A percentile compares a stretch with the other conserved stretches of the same genome.
Conservation (phyloP, 768 basidiomycete genomes). For the Pisolithus marmoratus region DNA sequence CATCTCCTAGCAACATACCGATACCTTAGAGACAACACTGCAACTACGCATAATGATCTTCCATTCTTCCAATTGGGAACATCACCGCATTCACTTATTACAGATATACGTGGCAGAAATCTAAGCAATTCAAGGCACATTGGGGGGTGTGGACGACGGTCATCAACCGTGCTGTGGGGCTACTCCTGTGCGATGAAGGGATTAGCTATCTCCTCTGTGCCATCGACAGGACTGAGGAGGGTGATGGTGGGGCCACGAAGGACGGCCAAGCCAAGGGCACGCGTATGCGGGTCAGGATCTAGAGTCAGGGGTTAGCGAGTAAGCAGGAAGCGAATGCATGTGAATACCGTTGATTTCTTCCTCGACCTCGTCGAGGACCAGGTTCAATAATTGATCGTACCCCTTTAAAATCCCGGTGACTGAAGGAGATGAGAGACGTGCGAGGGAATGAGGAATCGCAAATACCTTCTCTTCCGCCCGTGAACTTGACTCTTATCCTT, state of each 20-base stretch:
- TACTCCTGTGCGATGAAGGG: constrained; percentile 74
- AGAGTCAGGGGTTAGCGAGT: constrained; percentile 11
- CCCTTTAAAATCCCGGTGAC: constrained; percentile 93
- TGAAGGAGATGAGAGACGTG: constrained; percentile 27
- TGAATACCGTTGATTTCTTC: constrained; percentile 68
- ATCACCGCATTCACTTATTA: constrained; percentile 16
- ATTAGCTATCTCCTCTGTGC: constrained; percentile 90
- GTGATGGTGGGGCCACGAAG: constrained; percentile 93
- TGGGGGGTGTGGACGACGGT: too few relatives aligned
- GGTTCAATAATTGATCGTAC: constrained; percentile 92
- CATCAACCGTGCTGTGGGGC: background rate
- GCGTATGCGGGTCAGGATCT: constrained; percentile 62
- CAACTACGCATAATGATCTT: constrained; percentile 10
- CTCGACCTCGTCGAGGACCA: constrained; percentile 93
- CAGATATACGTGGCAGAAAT: constrained; percentile 6
- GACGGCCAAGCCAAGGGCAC: constrained; percentile 78
- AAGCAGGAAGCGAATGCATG: constrained; percentile 7
- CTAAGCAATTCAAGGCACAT: too few relatives aligned
- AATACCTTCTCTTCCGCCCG: constrained; percentile 92
- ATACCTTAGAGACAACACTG: constrained; percentile 2
- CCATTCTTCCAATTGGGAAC: constrained; percentile 7
- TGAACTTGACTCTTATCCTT: constrained; percentile 92
- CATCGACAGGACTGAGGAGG: constrained; percentile 90
- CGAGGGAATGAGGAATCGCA: background rate
- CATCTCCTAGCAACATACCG: background rate